Conservation (phyloP, 192 early-diverging fungal genomes). For the Coemansia interrupta region DNA sequence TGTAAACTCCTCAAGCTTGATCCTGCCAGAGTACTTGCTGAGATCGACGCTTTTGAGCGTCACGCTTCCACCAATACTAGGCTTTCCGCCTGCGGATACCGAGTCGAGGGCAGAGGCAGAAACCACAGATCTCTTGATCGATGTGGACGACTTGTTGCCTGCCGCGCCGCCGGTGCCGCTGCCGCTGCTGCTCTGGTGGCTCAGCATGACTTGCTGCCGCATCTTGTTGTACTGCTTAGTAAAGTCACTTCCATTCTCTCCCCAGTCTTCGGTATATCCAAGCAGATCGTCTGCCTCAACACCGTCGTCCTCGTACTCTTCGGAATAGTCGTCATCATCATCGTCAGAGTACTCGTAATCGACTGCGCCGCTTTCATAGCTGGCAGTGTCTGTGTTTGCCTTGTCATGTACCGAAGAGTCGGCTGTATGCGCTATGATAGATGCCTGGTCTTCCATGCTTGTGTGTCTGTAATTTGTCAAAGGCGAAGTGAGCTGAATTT, state of each 20-base stretch:
- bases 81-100: constrained; percentile 13
- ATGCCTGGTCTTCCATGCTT: no score
- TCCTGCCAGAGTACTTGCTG: constrained; percentile 65
- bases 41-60: constrained; percentile 54
- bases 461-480: no score
- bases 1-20: constrained; percentile 63
- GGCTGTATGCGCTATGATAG: no score
- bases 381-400: neutral
- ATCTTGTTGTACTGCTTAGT: constrained; percentile 91
- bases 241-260: constrained; percentile 80
- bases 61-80: constrained; percentile 16
- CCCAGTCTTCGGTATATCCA: constrained; percentile 77
- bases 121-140: neutral
- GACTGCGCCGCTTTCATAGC: constrained; percentile 7
- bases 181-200: constrained; percentile 21
- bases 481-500: no score
- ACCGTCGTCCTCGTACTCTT: constrained; percentile 52
- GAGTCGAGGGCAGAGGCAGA: constrained; percentile 19
- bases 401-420: no score
- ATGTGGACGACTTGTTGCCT: no score
- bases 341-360: constrained; percentile 24
- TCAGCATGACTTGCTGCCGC: constrained; percentile 59
- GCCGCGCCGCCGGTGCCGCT: neutral
- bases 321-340: constrained; percentile 43
- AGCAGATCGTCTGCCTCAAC: constrained; percentile 74